Base-by-base conservation (phyloP, 1,139 yeast genomes). In the Yamadazyma triangularis region DNA sequence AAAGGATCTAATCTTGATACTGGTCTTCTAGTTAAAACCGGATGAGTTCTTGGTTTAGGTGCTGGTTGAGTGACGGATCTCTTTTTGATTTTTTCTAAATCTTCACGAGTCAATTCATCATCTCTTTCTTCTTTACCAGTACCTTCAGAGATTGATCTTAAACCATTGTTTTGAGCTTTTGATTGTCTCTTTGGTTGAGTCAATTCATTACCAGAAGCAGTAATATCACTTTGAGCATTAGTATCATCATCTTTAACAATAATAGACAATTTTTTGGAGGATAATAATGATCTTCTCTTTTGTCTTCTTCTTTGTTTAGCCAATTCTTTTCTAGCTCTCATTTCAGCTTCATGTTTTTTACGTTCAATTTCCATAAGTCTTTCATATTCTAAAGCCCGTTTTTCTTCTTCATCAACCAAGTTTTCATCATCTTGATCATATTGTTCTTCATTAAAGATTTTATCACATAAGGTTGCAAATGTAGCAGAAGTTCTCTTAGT, bases 401-500 rank as follows among this genome's bases (percentile, higher is more conserved):
- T 66, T 51, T 70, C 83, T 56, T 70, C 74, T 29, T 64, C 70
- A 39, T 69, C 74, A 7, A 63, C 55, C 40, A 69, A 57, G 30
- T 56, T 60, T 45, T 73, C 78, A 39, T 77, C 84, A 35, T 71
- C 76, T 44, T 70, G 71, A 42, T 76, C 76, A 48, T 77, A 76
- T 3, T 57, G 63, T 44, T 69, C 73, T 44, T 69, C 73, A 41
- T 76, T 81, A 58, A 82, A 82, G 38, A 82, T 76, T 51, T 77
- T 79, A 56, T 82, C 89, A 64, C 87, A 80, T 29, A 82, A 62
- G 4, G 82, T 72, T 8, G 88, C 91, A 61, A 82, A 82, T 35
- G 84, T 83, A 9, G 86, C 79, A 23, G 86, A 77, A 2, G 88
- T 79, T 56, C 91, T 70, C 57, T 76, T 80, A 11, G 87, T 78